Base-by-base conservation (phyloP, 306 rosid species). In the Prunus mira region DNA sequence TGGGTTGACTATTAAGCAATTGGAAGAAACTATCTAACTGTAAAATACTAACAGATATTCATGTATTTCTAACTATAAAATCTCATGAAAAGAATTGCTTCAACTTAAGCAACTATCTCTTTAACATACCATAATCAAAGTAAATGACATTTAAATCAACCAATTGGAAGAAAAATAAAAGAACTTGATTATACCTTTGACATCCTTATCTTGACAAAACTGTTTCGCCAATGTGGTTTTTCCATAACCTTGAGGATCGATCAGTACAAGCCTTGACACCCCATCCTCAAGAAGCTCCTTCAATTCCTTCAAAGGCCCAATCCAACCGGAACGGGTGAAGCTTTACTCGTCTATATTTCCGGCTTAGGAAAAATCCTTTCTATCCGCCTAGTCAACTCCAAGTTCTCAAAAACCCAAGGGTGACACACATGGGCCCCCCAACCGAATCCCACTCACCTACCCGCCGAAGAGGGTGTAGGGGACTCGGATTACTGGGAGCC, bases 191-290 rank as follows among this genome's bases (percentile, higher is more conserved):
- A 27, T 81, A 88, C 91, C 91, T 82, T 69, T 78, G 10, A 86
- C 78, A 17, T 88, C 32, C 13, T 73, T 43, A 25, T 90, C 93
- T 58, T 78, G 82, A 63, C 91, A 88, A 34, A 90, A 68, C 72
- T 0, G 78, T 61, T 71, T 71, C 4, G 79, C 91, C 70, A 90
- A 77, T 0, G 93, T 81, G 8, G 93, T 81, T 80, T 88, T 90
- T 20, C 93, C 93, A 0, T 81, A 81, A 60, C 93, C 96, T 30
- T 57, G 78, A 0, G 83, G 51, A 27, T 83, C 88, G 2, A 93
- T 84, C 28, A 90, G 47, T 0, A 82, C 84, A 28, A 73, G 64
- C 70, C 83, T 77, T 0, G 86, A 67, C 2, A 34, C 52, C 14
- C 41, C 82, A 41, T 65, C 62, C 24, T 49, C 57, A 3, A 85